Evolutionary conservation across 257 asterid genomes (phyloP).

Genomic region (Asclepias syriaca): DNA sequence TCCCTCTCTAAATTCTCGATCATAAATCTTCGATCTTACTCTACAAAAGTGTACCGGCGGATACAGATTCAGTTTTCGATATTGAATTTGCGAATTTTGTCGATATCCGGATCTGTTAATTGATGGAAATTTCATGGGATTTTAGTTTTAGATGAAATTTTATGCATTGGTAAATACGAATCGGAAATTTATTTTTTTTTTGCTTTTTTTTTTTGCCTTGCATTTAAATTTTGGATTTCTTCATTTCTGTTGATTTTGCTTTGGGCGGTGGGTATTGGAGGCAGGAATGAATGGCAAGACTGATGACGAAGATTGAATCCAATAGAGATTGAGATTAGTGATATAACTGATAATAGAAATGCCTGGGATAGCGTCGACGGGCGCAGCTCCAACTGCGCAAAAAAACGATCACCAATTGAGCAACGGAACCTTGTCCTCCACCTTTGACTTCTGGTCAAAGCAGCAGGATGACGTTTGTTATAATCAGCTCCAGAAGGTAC

Average conservation of each 20-base stretch:
- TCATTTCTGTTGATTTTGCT: slow-evolving; percentile 15
- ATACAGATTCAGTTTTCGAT: slow-evolving; percentile 28
- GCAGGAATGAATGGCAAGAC: slow-evolving; percentile 12
- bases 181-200: slow-evolving; percentile 6
- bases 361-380: slow-evolving; percentile 61
- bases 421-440: slow-evolving; percentile 40
- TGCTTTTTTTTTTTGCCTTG: background rate
- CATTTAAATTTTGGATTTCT: background rate
- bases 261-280: slow-evolving; percentile 28
- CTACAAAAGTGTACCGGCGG: slow-evolving; percentile 30
- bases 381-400: slow-evolving; percentile 18
- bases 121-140: slow-evolving; percentile 1
- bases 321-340: slow-evolving; percentile 23
- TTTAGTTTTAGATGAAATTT: background rate
- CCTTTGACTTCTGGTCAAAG: slow-evolving; percentile 78
- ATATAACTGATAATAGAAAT: slow-evolving; percentile 34
- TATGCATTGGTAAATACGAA: slow-evolving; percentile 1
- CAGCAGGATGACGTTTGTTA: slow-evolving; percentile 58
- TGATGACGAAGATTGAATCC: slow-evolving; percentile 41
- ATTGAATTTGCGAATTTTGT: slow-evolving; percentile 20
- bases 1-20: slow-evolving; percentile 42
- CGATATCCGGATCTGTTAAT: slow-evolving; percentile 13
- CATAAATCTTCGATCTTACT: slow-evolving; percentile 33
- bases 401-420: slow-evolving; percentile 35
- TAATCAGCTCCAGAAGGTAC: slow-evolving; percentile 90